phyloP scores from a whole-genome alignment of 495 filamentous ascomycete genomes.

The Melanomma pulvis-pyrius region DNA sequence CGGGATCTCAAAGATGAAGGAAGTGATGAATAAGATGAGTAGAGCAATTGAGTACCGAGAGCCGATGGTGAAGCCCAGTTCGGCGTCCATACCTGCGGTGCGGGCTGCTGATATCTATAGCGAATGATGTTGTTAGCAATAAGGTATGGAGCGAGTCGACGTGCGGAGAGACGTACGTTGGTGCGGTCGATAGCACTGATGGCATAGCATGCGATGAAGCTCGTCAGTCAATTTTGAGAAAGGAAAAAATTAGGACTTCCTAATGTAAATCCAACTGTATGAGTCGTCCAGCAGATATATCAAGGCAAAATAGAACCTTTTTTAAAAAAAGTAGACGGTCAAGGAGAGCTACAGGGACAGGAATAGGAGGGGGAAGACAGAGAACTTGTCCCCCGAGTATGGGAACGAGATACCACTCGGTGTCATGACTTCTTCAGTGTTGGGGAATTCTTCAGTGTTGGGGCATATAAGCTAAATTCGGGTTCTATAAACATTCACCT shows the following conservation, averaged over 20 bases:
- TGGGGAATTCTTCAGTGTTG: background rate
- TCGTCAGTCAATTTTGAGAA: background rate
- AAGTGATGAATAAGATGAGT: slow-evolving; percentile 69
- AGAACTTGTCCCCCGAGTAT: slow-evolving; percentile 9
- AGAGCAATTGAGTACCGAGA: slow-evolving; percentile 52
- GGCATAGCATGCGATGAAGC: slow-evolving; percentile 9
- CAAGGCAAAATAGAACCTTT: no score
- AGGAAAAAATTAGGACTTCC: background rate
- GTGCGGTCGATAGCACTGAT: slow-evolving; percentile 26
- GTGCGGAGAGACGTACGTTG: slow-evolving; percentile 6
- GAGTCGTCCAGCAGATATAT: no score
- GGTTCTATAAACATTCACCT: no score
- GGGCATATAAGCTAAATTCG: no score
- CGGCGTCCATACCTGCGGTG: slow-evolving; percentile 24
- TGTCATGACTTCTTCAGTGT: background rate
- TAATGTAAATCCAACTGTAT: no score
- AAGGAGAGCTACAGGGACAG: no score
- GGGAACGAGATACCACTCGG: slow-evolving; percentile 1
- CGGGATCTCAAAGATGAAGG: slow-evolving; percentile 64
- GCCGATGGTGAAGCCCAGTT: slow-evolving; percentile 10
- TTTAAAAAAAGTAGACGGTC: no score
- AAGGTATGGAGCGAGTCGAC: background rate
- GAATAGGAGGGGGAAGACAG: no score
- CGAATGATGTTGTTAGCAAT: background rate
- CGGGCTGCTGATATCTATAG: slow-evolving; percentile 4